Evolutionary conservation across 352 stramenopile species (phyloP).

Genomic region (Globisporangium canariense): DNA sequence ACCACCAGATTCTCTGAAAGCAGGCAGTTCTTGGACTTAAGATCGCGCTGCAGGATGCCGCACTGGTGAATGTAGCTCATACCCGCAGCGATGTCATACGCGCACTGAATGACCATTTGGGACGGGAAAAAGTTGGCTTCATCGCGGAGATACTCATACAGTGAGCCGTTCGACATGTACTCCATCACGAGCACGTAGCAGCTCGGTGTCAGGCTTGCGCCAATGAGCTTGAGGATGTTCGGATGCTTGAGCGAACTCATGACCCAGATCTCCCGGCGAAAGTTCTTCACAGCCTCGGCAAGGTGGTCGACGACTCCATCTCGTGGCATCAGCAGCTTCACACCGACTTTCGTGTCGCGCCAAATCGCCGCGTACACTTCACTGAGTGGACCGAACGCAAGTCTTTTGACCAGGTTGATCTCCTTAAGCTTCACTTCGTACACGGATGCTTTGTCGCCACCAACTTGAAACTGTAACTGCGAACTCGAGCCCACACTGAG

Average conservation of each 20-base stretch:
- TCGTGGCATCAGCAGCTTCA: conserved; percentile 74
- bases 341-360: conserved; percentile 68
- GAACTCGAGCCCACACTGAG: conserved; percentile 60
- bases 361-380: conserved; percentile 79
- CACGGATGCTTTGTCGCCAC: conserved; percentile 64
- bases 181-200: conserved; percentile 86
- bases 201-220: conserved; percentile 64
- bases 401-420: conserved; percentile 66
- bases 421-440: conserved; percentile 82
- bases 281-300: conserved; percentile 75
- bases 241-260: conserved; percentile 67
- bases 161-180: conserved; percentile 82
- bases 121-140: conserved; percentile 68
- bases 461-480: conserved; percentile 63
- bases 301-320: conserved; percentile 67
- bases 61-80: conserved; percentile 63
- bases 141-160: conserved; percentile 80
- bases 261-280: conserved; percentile 79
- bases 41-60: conserved; percentile 61
- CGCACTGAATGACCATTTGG: conserved; percentile 54
- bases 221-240: conserved; percentile 76
- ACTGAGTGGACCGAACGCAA: conserved; percentile 65
- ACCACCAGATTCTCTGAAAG: conserved; percentile 73
- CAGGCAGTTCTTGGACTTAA: conserved; percentile 81
- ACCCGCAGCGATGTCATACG: conserved; percentile 59